phyloP scores from a whole-genome alignment of 2,329 filamentous ascomycete genomes.

The Stagonosporopsis tanaceti region DNA sequence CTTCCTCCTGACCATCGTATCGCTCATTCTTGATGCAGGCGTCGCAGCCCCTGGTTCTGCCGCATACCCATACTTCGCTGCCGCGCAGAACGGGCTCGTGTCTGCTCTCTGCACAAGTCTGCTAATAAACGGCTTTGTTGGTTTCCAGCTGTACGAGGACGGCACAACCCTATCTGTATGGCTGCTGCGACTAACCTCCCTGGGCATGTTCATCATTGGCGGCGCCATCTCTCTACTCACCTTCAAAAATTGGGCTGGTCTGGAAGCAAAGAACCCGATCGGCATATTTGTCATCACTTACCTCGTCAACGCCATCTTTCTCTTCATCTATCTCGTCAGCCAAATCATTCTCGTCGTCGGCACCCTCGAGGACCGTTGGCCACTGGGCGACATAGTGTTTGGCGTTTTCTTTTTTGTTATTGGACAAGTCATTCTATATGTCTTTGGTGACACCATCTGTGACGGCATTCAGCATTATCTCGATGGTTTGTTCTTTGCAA shows the following conservation, averaged over 20 bases:
- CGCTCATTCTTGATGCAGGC: constrained; percentile 89
- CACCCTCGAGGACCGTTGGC: constrained; percentile 95
- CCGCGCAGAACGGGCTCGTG: constrained; percentile 82
- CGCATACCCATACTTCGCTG: constrained; percentile 90
- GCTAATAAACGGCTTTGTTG: constrained; percentile 96
- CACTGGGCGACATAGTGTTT: constrained; percentile 88
- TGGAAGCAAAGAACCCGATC: constrained; percentile 84
- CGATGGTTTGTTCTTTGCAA: constrained; percentile 93
- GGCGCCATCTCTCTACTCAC: constrained; percentile 90
- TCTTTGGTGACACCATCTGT: constrained; percentile 86
- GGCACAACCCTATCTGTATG: constrained; percentile 93
- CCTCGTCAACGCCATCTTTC: constrained; percentile 84
- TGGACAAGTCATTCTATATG: constrained; percentile 92
- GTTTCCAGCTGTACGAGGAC: constrained; percentile 98
- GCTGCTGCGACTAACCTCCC: constrained; percentile 82
- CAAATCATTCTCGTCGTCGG: constrained; percentile 88
- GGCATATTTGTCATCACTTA: constrained; percentile 93
- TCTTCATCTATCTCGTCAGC: constrained; percentile 85
- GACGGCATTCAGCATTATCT: constrained; percentile 86
- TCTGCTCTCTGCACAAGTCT: constrained; percentile 89
- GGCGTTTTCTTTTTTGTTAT: constrained; percentile 90
- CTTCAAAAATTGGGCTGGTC: constrained; percentile 88
- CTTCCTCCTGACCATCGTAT: constrained; percentile 86
- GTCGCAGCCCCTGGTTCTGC: constrained; percentile 84
- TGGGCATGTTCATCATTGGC: constrained; percentile 83